phyloP scores from a whole-genome alignment of 805 yeast genomes.

The Candida railenensis region DNA sequence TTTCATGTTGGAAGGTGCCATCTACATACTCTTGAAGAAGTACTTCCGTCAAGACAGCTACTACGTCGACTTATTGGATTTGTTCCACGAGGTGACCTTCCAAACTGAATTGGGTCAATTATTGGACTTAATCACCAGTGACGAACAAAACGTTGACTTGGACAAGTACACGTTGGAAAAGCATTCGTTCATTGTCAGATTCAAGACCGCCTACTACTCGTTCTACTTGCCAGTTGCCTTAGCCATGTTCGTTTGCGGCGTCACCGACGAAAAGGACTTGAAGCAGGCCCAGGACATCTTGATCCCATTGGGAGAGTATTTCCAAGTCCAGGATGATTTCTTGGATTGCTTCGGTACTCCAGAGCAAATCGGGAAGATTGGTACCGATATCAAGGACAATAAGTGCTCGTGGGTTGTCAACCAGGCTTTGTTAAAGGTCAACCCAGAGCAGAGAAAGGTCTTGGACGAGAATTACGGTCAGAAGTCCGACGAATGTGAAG shows the following conservation, averaged over 20 bases:
- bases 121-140: conserved; percentile 93
- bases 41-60: conserved; percentile 80
- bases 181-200: conserved; percentile 93
- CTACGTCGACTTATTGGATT: conserved; percentile 86
- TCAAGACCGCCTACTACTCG: conserved; percentile 96
- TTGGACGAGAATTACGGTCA: conserved; percentile 90
- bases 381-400: conserved; percentile 97
- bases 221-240: conserved; percentile 97
- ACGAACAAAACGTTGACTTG: conserved; percentile 90
- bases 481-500: conserved; percentile 70
- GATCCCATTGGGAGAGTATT: conserved; percentile 95
- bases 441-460: conserved; percentile 75
- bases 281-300: conserved; percentile 85
- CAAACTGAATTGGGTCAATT: conserved; percentile 97
- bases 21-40: conserved; percentile 83
- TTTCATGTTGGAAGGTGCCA: conserved; percentile 94
- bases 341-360: conserved; percentile 97
- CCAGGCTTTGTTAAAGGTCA: conserved; percentile 79
- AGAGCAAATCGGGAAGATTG: conserved; percentile 95
- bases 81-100: conserved; percentile 96
- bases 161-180: conserved; percentile 81
- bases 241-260: conserved; percentile 91
- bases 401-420: conserved; percentile 98
- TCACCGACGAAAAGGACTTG: conserved; percentile 67
- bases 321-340: conserved; percentile 98